Evolutionary conservation across 345 rosid genomes (phyloP).

Genomic region (Cardiospermum halicacabum): DNA sequence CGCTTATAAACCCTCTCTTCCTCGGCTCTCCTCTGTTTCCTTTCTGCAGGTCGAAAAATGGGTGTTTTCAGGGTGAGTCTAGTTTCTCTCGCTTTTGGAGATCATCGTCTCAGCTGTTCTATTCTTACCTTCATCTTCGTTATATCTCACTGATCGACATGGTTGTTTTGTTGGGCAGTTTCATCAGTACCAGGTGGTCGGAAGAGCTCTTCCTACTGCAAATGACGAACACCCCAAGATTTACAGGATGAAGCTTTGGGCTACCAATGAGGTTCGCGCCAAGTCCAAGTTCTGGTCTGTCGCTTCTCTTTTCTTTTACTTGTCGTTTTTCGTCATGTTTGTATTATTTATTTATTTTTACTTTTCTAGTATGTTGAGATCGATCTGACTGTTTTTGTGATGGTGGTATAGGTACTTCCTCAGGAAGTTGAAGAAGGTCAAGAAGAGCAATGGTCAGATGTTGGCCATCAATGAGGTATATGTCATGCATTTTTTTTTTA

Average conservation of each 20-base stretch:
- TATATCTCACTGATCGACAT: background rate
- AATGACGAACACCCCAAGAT: slow-evolving; percentile 36
- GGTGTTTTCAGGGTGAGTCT: slow-evolving; percentile 22
- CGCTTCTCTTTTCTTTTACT: background rate
- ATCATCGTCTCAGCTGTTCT: background rate
- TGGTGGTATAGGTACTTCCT: slow-evolving; percentile 12
- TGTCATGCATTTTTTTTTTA: too few relatives aligned
- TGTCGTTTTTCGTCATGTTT: background rate
- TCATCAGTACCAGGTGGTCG: slow-evolving; percentile 45
- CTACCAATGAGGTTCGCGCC: slow-evolving; percentile 38
- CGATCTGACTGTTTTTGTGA: background rate
- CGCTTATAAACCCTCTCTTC: background rate
- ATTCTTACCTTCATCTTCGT: background rate
- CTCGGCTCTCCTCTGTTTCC: background rate
- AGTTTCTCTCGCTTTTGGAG: background rate
- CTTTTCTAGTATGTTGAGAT: background rate
- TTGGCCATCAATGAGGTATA: slow-evolving; percentile 16
- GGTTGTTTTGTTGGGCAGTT: slow-evolving; percentile 16
- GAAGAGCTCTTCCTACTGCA: slow-evolving; percentile 35
- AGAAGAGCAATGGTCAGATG: slow-evolving; percentile 17
- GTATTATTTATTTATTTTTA: background rate
- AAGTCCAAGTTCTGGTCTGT: slow-evolving; percentile 48
- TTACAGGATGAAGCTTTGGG: slow-evolving; percentile 48
- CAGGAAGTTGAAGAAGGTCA: slow-evolving; percentile 19
- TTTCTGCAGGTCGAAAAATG: slow-evolving; percentile 8